These are phyloP conservation scores for Phlyctochytrium arcticum DNA, from an alignment of 192 early-diverging fungal genomes.

Conservation along the genomic window DNA sequence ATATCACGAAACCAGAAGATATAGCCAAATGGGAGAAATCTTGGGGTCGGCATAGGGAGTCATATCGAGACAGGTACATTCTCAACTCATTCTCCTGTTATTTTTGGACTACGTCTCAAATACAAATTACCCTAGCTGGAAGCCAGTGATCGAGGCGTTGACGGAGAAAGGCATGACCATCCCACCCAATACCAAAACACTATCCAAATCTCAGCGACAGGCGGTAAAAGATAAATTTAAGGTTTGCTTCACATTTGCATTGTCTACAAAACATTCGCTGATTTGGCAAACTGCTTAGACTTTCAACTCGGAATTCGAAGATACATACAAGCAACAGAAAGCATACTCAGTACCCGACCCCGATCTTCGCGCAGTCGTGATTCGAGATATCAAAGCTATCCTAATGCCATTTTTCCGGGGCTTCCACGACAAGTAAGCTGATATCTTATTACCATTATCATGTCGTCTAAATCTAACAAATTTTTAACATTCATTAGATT, in stretches of 20 bases:
- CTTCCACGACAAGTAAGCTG: slow-evolving; percentile 67
- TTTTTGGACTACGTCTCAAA: background rate
- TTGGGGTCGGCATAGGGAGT: slow-evolving; percentile 47
- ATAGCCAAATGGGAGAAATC: slow-evolving; percentile 48
- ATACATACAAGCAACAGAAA: slow-evolving; percentile 62
- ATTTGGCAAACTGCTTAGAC: slow-evolving; percentile 36
- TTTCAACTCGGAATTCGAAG: slow-evolving; percentile 83
- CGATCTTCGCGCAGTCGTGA: slow-evolving; percentile 64
- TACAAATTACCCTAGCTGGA: slow-evolving; percentile 57
- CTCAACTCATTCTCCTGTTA: background rate
- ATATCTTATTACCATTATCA: background rate
- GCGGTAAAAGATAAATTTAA: slow-evolving; percentile 83
- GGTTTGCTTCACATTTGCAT: slow-evolving; percentile 28
- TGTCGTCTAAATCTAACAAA: background rate
- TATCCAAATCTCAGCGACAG: slow-evolving; percentile 66
- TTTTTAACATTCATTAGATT: slow-evolving; percentile 37
- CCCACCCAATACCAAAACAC: slow-evolving; percentile 52
- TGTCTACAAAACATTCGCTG: background rate
- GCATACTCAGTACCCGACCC: slow-evolving; percentile 74
- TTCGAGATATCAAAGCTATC: slow-evolving; percentile 67
- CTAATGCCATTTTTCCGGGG: slow-evolving; percentile 74
- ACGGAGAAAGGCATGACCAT: slow-evolving; percentile 60
- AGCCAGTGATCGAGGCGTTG: slow-evolving; percentile 69
- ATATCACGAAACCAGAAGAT: slow-evolving; percentile 48
- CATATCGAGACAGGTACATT: slow-evolving; percentile 39